Evolutionary conservation across 768 basidiomycete genomes (phyloP), one percentile per base, ranked within the genome.

Genomic region (Trametes punicea): DNA sequence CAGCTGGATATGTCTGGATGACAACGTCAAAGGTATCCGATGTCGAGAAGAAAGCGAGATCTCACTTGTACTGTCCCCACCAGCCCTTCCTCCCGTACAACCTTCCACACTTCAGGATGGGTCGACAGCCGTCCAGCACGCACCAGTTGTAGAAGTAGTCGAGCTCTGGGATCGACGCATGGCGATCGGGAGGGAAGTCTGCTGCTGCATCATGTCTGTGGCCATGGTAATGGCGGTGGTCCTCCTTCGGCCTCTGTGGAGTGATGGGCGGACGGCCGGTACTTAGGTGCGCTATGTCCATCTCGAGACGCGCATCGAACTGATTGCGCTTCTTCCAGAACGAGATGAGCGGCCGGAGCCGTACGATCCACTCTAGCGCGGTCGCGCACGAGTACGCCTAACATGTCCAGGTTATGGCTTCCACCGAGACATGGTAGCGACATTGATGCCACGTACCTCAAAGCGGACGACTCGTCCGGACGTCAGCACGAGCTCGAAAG

Each of bases 71-170:
- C 71, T 85, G 85, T 21, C 88, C 88, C 57, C 80, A 77, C 45
- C 85, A 67, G 7, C 90, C 90, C 60, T 81, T 78, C 63, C 86
- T 81, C 67, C 84, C 80, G 62, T 82, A 94, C 36, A 92, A 67
- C 46, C 85, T 84, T 0, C 93, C 92, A 7, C 82, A 77, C 65
- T 85, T 85, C 36, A 85, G 68, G 44, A 95, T 82, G 5, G 90
- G 78, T 56, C 83, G 81, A 65, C 96, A 98, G 0, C 82, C 84
- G 33, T 88, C 81, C 58, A 95, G 68, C 2, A 87, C 76, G 66
- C 96, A 98, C 93, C 91, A 93, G 63, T 90, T 89, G 77, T 90
- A 94, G 41, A 93, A 69, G 0, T 78, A 74, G 45, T 79, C 74
- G 44, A 94, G 72, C 11, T 82, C 79, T 3, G 84, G 79, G 36